These are phyloP conservation scores for Solidago caesia DNA, from an alignment of 129 eudicot genomes.

Conservation along the genomic window DNA sequence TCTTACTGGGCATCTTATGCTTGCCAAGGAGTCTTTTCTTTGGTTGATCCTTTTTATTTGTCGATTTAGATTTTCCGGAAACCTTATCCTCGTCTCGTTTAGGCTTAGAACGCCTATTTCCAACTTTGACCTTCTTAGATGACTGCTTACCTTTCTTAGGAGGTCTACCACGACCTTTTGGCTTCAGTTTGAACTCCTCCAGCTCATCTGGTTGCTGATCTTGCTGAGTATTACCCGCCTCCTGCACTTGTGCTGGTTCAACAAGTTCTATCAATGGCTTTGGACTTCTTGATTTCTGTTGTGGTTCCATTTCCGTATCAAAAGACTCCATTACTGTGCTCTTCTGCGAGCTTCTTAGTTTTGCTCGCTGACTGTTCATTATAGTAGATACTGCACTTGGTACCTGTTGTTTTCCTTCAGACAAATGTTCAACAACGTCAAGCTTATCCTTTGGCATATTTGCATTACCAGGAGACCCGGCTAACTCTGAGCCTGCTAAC, in stretches of 20 bases:
- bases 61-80: background rate
- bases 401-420: constrained; percentile 13
- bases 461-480: constrained; percentile 18
- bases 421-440: constrained; percentile 13
- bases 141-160: constrained; percentile 18
- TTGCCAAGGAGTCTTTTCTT: background rate
- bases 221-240: background rate
- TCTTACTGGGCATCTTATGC: constrained; percentile 29
- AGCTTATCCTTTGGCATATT: constrained; percentile 20
- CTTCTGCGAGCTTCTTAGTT: constrained; percentile 30
- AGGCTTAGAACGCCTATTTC: constrained; percentile 1
- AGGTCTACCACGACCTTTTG: constrained; percentile 21
- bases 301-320: background rate
- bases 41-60: constrained; percentile 13
- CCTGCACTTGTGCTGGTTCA: constrained; percentile 19
- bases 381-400: constrained; percentile 20
- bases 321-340: background rate
- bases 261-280: constrained; percentile 5
- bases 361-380: constrained; percentile 21
- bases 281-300: constrained; percentile 9
- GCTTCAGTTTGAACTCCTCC: constrained; percentile 16
- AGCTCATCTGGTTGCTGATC: constrained; percentile 20
- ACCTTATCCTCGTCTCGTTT: background rate
- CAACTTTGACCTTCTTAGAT: constrained; percentile 19
- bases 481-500: constrained; percentile 1